Evolutionary conservation across 2,329 filamentous ascomycete genomes (phyloP).

Genomic region (Microdochium nivale): DNA sequence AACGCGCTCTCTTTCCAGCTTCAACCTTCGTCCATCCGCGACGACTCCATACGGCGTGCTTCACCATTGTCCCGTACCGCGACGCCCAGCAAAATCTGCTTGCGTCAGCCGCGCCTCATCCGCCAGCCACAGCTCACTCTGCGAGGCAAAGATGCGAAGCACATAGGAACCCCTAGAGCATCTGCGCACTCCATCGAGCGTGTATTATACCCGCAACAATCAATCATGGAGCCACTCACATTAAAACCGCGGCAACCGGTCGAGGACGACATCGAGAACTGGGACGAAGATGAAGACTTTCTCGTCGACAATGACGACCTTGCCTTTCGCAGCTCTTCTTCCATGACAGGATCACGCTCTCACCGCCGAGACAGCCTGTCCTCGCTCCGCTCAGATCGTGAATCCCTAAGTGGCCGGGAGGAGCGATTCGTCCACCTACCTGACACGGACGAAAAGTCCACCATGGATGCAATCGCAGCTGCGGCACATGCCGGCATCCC

Average conservation of each 20-base stretch:
- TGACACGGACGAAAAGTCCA: conserved; percentile 77
- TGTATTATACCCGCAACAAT: neutral
- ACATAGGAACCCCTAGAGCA: neutral
- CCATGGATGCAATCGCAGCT: conserved; percentile 75
- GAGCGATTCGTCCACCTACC: conserved; percentile 82
- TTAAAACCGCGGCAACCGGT: conserved; percentile 45
- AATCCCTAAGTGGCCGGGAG: conserved; percentile 69
- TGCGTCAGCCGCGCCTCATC: no score
- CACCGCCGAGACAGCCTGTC: conserved; percentile 70
- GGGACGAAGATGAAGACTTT: conserved; percentile 70
- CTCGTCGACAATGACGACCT: conserved; percentile 63
- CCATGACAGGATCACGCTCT: conserved; percentile 30
- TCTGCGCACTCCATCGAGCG: neutral
- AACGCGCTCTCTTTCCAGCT: no score
- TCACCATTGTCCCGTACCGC: no score
- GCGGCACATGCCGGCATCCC: conserved; percentile 88
- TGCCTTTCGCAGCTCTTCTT: conserved; percentile 44
- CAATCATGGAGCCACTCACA: conserved; percentile 43
- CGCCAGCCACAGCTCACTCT: neutral
- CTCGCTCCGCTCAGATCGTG: conserved; percentile 76
- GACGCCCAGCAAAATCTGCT: no score
- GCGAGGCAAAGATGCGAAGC: neutral
- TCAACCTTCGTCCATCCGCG: no score
- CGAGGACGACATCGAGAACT: conserved; percentile 61
- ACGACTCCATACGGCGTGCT: no score